These are phyloP conservation scores for Zygosaccharomyces siamensis DNA, from an alignment of 805 yeast species.

Conservation along the genomic window DNA sequence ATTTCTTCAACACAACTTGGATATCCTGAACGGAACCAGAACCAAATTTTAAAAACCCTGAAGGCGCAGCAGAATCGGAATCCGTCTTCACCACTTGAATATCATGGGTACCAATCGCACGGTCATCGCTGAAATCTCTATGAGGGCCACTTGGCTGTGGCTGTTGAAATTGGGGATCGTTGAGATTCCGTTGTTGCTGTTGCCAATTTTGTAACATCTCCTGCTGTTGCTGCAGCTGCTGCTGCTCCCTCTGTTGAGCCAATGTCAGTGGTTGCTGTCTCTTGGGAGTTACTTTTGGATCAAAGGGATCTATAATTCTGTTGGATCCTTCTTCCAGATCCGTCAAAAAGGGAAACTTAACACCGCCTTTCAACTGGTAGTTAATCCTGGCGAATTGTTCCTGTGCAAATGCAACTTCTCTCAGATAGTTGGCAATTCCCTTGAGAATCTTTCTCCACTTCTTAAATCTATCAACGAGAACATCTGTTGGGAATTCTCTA, in stretches of 20 bases:
- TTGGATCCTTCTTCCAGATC: slow-evolving; percentile 33
- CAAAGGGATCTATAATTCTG: slow-evolving; percentile 46
- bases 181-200: slow-evolving; percentile 7
- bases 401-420: slow-evolving; percentile 71
- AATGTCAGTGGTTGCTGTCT: slow-evolving; percentile 26
- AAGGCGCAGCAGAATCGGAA: slow-evolving; percentile 28
- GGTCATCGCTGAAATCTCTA: not conserved
- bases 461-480: slow-evolving; percentile 69
- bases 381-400: slow-evolving; percentile 66
- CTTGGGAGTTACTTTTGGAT: slow-evolving; percentile 40
- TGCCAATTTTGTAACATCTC: slow-evolving; percentile 7
- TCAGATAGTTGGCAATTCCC: slow-evolving; percentile 62
- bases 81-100: slow-evolving; percentile 12
- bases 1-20: slow-evolving; percentile 61
- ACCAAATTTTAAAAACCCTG: slow-evolving; percentile 66
- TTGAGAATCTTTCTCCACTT: slow-evolving; percentile 78
- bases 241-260: slow-evolving; percentile 20
- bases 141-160: slow-evolving; percentile 1
- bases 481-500: slow-evolving; percentile 64
- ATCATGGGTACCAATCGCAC: slow-evolving; percentile 4
- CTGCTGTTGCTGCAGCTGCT: slow-evolving; percentile 5
- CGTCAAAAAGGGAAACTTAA: slow-evolving; percentile 39
- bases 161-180: not conserved
- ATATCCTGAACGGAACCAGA: slow-evolving; percentile 74
- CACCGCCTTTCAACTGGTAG: slow-evolving; percentile 70